Base-by-base conservation (phyloP, 2,329 filamentous ascomycete species). In the Mariannaea elegans region DNA sequence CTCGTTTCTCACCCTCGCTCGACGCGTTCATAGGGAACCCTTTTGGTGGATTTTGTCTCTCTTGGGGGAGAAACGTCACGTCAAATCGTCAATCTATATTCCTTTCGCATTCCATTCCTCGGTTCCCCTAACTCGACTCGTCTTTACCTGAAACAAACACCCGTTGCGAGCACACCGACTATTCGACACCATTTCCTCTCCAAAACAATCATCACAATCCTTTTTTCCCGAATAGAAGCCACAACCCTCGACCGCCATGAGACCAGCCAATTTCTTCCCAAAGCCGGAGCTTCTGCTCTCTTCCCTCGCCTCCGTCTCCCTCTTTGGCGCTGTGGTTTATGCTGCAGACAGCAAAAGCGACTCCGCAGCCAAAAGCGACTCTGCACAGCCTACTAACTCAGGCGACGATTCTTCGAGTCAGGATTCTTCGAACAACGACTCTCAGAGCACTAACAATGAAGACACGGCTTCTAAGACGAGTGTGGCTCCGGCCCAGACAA, bases 251-350 rank as follows among this genome's bases (percentile, higher is more conserved):
- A 24, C 39, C 59, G 69, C 12, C 16, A 75, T 75, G 73, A 63
- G 70, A 54, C 72, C 70, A 9, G 50, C 63, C 59, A 70, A 65
- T 47, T 70, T 66, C 41, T 48, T 74, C 10, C 66, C 71, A 29
- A 59, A 56, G 56, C 62, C 68, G 14, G 65, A 65, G 59, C 60
- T 71, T 44, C 52, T 74, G 59, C 56, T 76, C 52, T 65, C 72
- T 24, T 64, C 67, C 18, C 41, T 76, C 16, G 60, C 64, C 18
- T 66, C 72, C 7, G 38, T 72, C 34, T 66, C 72, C 14, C 48
- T 77, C 9, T 70, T 76, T 34, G 67, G 73, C 44, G 59, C 67
- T 16, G 62, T 76, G 12, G 72, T 57, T n/a, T 63, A 72, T 54
- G 77, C 77, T n/a, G 42, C 75, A 77, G 61, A 68, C 42, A 63